Evolutionary conservation across 192 early-diverging fungal genomes (phyloP).

Genomic region (Geranomyces variabilis): DNA sequence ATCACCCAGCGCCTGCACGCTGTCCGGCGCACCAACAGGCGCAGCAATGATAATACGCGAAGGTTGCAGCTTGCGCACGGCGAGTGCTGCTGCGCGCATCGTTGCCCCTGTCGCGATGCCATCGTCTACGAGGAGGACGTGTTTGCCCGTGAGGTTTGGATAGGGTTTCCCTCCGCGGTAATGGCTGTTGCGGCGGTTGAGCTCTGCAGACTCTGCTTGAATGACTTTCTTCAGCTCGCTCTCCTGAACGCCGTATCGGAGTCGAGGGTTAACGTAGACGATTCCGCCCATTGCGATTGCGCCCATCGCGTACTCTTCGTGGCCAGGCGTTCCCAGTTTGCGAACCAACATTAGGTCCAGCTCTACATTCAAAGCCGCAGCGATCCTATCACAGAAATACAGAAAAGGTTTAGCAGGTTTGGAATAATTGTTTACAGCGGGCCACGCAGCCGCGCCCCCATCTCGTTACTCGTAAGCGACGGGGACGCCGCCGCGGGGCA

Average conservation of each 20-base stretch:
- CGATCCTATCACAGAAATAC: constrained; percentile 17
- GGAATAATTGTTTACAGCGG: not conserved
- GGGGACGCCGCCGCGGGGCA: constrained; percentile 52
- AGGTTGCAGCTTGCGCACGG: constrained; percentile 26
- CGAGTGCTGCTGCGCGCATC: constrained; percentile 34
- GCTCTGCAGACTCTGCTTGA: constrained; percentile 21
- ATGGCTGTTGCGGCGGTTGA: constrained; percentile 32
- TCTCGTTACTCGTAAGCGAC: constrained; percentile 32
- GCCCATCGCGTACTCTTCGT: constrained; percentile 43
- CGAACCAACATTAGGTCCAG: constrained; percentile 47
- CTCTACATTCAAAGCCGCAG: constrained; percentile 30
- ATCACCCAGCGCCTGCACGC: constrained; percentile 4
- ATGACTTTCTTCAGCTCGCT: too few species aligned
- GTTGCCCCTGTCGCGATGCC: constrained; percentile 51
- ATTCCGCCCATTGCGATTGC: constrained; percentile 25
- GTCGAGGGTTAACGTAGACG: not conserved
- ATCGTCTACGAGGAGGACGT: constrained; percentile 45
- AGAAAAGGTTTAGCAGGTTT: not conserved
- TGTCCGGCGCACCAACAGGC: constrained; percentile 36
- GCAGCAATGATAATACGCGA: constrained; percentile 29
- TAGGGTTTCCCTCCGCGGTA: constrained; percentile 33
- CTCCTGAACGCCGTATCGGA: too few species aligned
- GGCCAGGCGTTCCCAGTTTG: constrained; percentile 42
- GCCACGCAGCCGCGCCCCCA: not conserved
- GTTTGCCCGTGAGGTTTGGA: constrained; percentile 30